Percentiles rank a stretch among this genome's conserved stretches.
These are phyloP conservation scores for Fraxinus platypoda DNA, from an alignment of 305 asterid species.

Conservation along the genomic window DNA sequence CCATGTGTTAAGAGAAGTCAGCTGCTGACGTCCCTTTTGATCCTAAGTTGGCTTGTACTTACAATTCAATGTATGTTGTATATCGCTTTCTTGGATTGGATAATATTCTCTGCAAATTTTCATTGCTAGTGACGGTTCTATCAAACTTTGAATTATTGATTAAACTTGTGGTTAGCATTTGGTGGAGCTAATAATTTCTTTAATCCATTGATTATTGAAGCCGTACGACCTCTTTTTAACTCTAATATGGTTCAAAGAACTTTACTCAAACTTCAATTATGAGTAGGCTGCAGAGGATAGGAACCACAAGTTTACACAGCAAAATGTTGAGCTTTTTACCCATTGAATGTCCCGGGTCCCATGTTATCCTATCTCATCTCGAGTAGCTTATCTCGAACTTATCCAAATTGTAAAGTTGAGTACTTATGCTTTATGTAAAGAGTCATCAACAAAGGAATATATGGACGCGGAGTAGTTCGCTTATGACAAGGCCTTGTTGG, in stretches of 20 bases:
- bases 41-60: not conserved
- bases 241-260: slow-evolving; percentile 8
- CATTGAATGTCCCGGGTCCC: slow-evolving; percentile 3
- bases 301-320: slow-evolving; percentile 10
- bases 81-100: not conserved
- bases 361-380: not conserved
- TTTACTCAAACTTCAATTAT: not conserved
- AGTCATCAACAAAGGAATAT: not conserved
- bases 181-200: not conserved
- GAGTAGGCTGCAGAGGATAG: not conserved
- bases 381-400: not conserved
- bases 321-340: too few species aligned
- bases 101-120: not conserved
- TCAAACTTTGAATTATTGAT: not conserved
- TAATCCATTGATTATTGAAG: too few species aligned
- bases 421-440: not conserved
- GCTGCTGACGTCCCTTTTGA: not conserved
- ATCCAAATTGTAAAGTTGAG: not conserved
- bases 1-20: not conserved
- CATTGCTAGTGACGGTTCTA: not conserved
- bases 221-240: not conserved
- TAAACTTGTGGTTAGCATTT: not conserved
- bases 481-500: not conserved
- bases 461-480: not conserved
- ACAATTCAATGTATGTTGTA: not conserved